phyloP scores from a whole-genome alignment of 352 stramenopile genomes.

The Pythium sp. region DNA sequence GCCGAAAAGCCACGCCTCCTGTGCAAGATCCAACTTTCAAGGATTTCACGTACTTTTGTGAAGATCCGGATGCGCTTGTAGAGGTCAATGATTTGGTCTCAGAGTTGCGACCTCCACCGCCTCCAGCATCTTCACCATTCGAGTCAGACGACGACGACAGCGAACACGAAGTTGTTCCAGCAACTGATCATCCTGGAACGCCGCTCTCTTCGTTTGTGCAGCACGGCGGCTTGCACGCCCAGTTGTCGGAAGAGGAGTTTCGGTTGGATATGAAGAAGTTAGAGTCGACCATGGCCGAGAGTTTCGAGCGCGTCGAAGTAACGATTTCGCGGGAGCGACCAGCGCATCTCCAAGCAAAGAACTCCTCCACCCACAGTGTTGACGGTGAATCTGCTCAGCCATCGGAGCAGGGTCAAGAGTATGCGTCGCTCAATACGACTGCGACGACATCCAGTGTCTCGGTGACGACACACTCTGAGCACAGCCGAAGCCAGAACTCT shows the following conservation, averaged over 20 bases:
- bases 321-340: conserved; percentile 75
- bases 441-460: conserved; percentile 22
- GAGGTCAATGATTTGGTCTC: conserved; percentile 80
- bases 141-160: conserved; percentile 28
- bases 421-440: conserved; percentile 8
- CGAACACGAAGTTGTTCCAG: conserved; percentile 22
- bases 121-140: conserved; percentile 38
- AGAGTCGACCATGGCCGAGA: conserved; percentile 58
- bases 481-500: conserved; percentile 33
- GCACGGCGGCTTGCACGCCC: conserved; percentile 54
- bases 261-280: conserved; percentile 68
- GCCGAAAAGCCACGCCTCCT: conserved; percentile 65
- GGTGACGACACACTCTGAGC: conserved; percentile 11
- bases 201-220: conserved; percentile 84
- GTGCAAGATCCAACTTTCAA: conserved; percentile 88
- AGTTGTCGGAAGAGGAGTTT: conserved; percentile 43
- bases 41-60: conserved; percentile 89
- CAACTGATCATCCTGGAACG: conserved; percentile 47
- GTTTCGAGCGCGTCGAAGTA: conserved; percentile 77
- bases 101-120: conserved; percentile 58
- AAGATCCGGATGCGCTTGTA: conserved; percentile 83
- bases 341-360: conserved; percentile 31
- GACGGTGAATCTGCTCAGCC: conserved; percentile 19
- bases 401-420: neutral
- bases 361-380: conserved; percentile 31